These are phyloP conservation scores for Kondoa malvinella DNA, from an alignment of 768 basidiomycete genomes.

Conservation along the genomic window DNA sequence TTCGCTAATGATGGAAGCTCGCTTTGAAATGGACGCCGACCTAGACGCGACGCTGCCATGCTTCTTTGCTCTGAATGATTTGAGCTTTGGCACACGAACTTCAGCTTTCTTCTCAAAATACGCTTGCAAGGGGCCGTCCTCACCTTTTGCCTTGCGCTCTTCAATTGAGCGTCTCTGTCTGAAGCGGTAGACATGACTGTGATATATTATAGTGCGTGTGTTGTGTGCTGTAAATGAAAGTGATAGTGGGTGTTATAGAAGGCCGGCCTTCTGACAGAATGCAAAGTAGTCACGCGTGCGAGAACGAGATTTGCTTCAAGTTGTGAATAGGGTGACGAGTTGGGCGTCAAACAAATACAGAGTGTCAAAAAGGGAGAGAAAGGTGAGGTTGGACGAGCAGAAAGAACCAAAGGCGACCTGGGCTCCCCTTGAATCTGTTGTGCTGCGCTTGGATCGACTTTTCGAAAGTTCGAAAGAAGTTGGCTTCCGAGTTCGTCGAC, in stretches of 20 bases:
- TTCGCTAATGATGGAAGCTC: not conserved
- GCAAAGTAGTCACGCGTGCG: no score
- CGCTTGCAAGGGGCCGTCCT: not conserved
- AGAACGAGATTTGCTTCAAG: no score
- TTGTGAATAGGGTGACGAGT: not conserved
- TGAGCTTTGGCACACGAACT: not conserved
- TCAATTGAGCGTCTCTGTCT: not conserved
- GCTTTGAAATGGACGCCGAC: not conserved
- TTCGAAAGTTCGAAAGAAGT: no score
- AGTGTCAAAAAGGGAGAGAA: not conserved
- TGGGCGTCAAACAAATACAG: not conserved
- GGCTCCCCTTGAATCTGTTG: not conserved
- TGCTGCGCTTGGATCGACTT: no score
- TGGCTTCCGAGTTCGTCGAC: no score
- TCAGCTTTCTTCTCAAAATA: not conserved
- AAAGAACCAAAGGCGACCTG: not conserved
- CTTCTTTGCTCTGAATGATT: not conserved
- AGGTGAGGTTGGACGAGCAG: not conserved
- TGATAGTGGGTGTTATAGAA: no score
- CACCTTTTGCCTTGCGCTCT: conserved; percentile 8
- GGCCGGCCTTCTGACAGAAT: no score
- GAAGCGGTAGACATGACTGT: not conserved
- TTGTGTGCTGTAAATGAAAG: not conserved
- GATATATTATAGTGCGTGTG: no score
- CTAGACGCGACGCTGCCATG: not conserved